Evolutionary conservation across 345 rosid genomes (phyloP).

Genomic region (Citropsis articulata): DNA sequence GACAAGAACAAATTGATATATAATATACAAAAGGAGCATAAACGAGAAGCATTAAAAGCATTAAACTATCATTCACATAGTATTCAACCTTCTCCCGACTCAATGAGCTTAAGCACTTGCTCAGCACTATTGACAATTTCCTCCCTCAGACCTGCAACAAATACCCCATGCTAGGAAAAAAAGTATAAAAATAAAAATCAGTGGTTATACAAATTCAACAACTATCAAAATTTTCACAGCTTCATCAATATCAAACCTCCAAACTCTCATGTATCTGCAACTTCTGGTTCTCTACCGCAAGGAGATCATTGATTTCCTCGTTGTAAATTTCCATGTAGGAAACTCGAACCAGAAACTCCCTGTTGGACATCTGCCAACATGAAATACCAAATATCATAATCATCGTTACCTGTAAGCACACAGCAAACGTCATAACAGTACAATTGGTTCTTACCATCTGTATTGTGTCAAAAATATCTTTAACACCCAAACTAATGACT

Average conservation of each 20-base stretch:
- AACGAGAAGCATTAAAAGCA: not conserved
- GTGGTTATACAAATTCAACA: slow-evolving; percentile 1
- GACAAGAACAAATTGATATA: slow-evolving; percentile 3
- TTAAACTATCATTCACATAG: slow-evolving; percentile 1
- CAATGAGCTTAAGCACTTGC: slow-evolving; percentile 77
- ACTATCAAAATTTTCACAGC: slow-evolving; percentile 9
- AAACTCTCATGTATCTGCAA: slow-evolving; percentile 88
- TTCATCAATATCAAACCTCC: slow-evolving; percentile 53
- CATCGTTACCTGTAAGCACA: not conserved
- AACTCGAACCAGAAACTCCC: slow-evolving; percentile 89
- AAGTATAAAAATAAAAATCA: slow-evolving; percentile 16
- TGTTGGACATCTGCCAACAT: slow-evolving; percentile 52
- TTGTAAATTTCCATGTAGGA: slow-evolving; percentile 97
- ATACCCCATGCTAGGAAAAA: slow-evolving; percentile 70
- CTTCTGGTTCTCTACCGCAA: slow-evolving; percentile 74
- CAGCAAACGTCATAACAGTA: not conserved
- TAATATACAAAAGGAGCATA: not conserved
- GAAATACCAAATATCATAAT: slow-evolving; percentile 20
- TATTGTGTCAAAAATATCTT: slow-evolving; percentile 62
- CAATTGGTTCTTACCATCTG: slow-evolving; percentile 34
- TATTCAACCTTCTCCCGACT: slow-evolving; percentile 83
- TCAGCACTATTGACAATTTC: slow-evolving; percentile 81
- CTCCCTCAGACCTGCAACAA: slow-evolving; percentile 83
- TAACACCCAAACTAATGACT: slow-evolving; percentile 69
- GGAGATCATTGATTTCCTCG: slow-evolving; percentile 89